These are phyloP conservation scores for Tausonia pullulans DNA, from an alignment of 1,284 basidiomycete genomes.

Conservation along the genomic window DNA sequence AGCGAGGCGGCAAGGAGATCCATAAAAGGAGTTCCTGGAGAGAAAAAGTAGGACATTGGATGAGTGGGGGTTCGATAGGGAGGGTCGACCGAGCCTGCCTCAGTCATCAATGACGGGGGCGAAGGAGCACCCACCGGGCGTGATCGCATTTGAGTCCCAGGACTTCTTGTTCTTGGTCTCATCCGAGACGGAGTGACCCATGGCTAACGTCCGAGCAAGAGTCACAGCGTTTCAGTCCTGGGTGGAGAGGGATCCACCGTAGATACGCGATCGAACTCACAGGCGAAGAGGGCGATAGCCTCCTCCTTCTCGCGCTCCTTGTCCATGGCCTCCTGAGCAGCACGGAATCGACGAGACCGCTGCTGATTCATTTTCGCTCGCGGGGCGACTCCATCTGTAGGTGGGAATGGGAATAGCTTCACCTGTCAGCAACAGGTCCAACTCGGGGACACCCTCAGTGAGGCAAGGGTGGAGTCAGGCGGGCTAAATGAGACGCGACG, in stretches of 20 bases:
- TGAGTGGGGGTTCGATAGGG: background rate
- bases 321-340: conserved; percentile 87
- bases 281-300: conserved; percentile 73
- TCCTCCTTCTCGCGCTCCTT: conserved; percentile 78
- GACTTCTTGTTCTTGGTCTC: conserved; percentile 72
- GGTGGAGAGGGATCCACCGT: background rate
- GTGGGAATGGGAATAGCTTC: background rate
- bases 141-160: conserved; percentile 99
- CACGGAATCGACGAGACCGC: conserved; percentile 86
- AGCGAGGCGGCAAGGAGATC: conserved; percentile 74
- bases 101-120: background rate
- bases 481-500: background rate
- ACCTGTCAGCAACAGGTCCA: background rate
- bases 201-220: conserved; percentile 38
- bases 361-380: conserved; percentile 99
- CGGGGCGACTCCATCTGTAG: conserved; percentile 84
- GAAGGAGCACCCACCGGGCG: conserved; percentile 46
- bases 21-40: conserved; percentile 87
- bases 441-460: background rate
- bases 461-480: background rate
- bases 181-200: conserved; percentile 80
- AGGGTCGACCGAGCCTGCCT: background rate
- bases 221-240: background rate
- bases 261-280: conserved; percentile 34
- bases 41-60: background rate